Percentiles rank a stretch among this genome's conserved stretches.
Evolutionary conservation across 495 filamentous ascomycete genomes (phyloP).

Genomic region (Penicillium arizonense): DNA sequence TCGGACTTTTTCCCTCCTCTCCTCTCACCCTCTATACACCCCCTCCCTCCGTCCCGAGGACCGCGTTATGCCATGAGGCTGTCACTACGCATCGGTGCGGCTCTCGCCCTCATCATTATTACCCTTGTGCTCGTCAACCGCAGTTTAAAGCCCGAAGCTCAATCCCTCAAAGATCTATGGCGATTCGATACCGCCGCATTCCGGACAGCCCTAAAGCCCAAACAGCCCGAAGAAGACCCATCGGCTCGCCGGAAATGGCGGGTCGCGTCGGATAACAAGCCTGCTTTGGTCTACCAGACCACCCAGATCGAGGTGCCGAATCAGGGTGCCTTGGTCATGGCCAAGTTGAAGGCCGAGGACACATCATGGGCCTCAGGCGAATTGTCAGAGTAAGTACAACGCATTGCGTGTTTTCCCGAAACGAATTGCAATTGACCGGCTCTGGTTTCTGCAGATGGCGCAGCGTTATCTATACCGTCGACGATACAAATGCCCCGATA

Average conservation of each 20-base stretch:
- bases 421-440: slow-evolving; percentile 8
- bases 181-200: slow-evolving; percentile 28
- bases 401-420: background rate
- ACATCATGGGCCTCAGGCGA: slow-evolving; percentile 41
- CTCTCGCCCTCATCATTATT: slow-evolving; percentile 33
- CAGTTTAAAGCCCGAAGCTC: slow-evolving; percentile 27
- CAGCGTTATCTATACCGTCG: slow-evolving; percentile 45
- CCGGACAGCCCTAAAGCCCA: slow-evolving; percentile 15
- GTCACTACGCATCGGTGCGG: slow-evolving; percentile 36
- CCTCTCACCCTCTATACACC: background rate
- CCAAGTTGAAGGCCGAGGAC: slow-evolving; percentile 35
- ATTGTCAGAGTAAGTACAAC: slow-evolving; percentile 37
- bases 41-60: background rate
- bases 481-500: slow-evolving; percentile 33
- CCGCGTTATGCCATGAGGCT: slow-evolving; percentile 44
- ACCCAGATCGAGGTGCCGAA: slow-evolving; percentile 37
- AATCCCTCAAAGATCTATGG: slow-evolving; percentile 28
- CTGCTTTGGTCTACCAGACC: slow-evolving; percentile 23
- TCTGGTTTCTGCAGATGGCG: slow-evolving; percentile 34
- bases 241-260: slow-evolving; percentile 25
- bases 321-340: slow-evolving; percentile 44
- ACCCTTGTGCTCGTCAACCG: slow-evolving; percentile 35
- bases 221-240: slow-evolving; percentile 10
- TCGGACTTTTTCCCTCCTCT: background rate
- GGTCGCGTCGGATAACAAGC: slow-evolving; percentile 11